Evolutionary conservation across 192 early-diverging fungal genomes (phyloP).

Genomic region (Backusella australiensis): DNA sequence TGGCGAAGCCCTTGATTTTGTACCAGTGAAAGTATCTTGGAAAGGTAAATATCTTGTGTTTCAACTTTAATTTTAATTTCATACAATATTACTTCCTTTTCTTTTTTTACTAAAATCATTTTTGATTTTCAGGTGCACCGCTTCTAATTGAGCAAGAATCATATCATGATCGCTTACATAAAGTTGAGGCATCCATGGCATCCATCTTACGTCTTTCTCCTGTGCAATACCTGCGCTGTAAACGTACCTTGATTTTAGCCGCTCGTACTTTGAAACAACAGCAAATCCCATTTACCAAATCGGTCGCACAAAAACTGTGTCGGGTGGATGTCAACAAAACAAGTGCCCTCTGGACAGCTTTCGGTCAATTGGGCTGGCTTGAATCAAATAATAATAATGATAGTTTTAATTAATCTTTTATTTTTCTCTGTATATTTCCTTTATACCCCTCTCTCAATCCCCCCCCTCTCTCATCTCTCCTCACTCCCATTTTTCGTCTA

Average conservation of each 20-base stretch:
- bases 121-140: slow-evolving; percentile 37
- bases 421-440: neutral
- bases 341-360: slow-evolving; percentile 86
- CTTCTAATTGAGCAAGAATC: slow-evolving; percentile 35
- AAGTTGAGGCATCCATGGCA: slow-evolving; percentile 71
- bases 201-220: slow-evolving; percentile 80
- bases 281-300: slow-evolving; percentile 72
- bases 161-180: slow-evolving; percentile 52
- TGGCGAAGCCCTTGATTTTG: slow-evolving; percentile 10
- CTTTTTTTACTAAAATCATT: neutral
- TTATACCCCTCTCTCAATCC: neutral
- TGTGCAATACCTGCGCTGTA: slow-evolving; percentile 81
- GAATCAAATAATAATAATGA: slow-evolving; percentile 7
- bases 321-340: slow-evolving; percentile 95
- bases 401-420: neutral
- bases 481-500: neutral
- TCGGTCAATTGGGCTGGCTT: slow-evolving; percentile 85
- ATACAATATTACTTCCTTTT: neutral
- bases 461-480: neutral
- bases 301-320: slow-evolving; percentile 87
- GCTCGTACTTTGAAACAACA: slow-evolving; percentile 41
- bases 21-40: slow-evolving; percentile 29
- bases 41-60: slow-evolving; percentile 25
- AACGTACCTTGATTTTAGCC: slow-evolving; percentile 74
- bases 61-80: slow-evolving; percentile 10